A percentile compares a stretch with the other conserved stretches of the same genome.
Conservation (phyloP, 1,284 basidiomycete species). For the Cutaneotrichosporon cutaneum region DNA sequence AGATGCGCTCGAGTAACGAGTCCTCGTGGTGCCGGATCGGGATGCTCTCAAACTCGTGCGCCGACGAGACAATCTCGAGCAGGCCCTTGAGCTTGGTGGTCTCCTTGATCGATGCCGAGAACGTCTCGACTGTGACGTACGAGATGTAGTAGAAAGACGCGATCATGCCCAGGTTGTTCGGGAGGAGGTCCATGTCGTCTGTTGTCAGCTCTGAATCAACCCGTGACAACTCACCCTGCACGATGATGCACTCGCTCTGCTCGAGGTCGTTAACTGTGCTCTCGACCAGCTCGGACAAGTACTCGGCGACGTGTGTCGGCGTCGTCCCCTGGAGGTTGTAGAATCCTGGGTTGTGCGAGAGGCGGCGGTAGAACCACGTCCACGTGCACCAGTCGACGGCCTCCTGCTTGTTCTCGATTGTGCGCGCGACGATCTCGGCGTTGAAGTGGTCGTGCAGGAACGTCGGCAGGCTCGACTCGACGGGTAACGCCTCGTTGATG, state of each 20-base stretch:
- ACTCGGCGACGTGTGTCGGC: constrained; percentile 88
- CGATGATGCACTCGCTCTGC: constrained; percentile 89
- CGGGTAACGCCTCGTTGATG: constrained; percentile 92
- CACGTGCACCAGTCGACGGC: constrained; percentile 69
- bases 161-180: constrained; percentile 93
- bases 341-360: constrained; percentile 85
- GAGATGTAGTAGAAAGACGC: constrained; percentile 66
- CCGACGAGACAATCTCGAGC: constrained; percentile 92
- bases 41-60: constrained; percentile 91
- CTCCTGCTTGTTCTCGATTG: constrained; percentile 97
- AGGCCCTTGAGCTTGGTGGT: constrained; percentile 96
- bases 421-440: constrained; percentile 96
- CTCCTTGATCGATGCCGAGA: constrained; percentile 91
- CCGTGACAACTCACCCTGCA: constrained; percentile 63
- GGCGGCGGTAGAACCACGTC: constrained; percentile 78
- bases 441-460: constrained; percentile 96
- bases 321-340: constrained; percentile 92
- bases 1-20: constrained; percentile 74
- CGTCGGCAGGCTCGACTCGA: constrained; percentile 88
- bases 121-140: constrained; percentile 95
- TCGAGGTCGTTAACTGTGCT: constrained; percentile 87
- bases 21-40: constrained; percentile 94
- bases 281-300: constrained; percentile 94
- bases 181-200: constrained; percentile 91
- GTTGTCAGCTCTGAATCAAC: constrained; percentile 20